These are phyloP conservation scores for Rosa rugosa DNA, from an alignment of 306 rosid genomes.

Conservation along the genomic window DNA sequence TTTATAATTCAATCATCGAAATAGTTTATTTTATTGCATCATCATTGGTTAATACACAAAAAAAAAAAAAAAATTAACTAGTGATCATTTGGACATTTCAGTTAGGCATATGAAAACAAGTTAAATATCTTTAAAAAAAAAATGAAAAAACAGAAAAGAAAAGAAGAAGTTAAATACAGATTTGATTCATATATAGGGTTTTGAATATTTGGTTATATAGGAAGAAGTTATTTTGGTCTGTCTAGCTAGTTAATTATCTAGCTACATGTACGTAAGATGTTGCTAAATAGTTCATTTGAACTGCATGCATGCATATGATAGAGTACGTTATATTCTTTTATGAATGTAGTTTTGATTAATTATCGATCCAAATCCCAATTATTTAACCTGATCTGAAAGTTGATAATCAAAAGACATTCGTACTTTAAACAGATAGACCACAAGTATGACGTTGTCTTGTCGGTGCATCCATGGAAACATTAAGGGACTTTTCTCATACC, in stretches of 20 bases:
- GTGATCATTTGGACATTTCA: too few relatives aligned
- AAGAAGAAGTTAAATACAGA: too few relatives aligned
- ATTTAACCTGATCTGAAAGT: background rate
- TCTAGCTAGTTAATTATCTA: too few relatives aligned
- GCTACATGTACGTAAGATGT: too few relatives aligned
- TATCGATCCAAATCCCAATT: background rate
- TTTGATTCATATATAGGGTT: background rate
- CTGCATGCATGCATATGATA: background rate
- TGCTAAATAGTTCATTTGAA: too few relatives aligned
- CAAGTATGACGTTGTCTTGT: constrained; percentile 21
- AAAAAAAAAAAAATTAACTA: too few relatives aligned
- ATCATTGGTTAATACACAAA: too few relatives aligned
- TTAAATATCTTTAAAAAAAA: too few relatives aligned
- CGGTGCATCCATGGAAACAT: constrained; percentile 24
- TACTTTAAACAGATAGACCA: background rate
- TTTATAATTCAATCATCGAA: background rate
- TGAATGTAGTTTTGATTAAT: background rate
- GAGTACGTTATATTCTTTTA: too few relatives aligned
- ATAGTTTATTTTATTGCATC: too few relatives aligned
- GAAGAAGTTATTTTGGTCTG: background rate
- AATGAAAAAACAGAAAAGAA: too few relatives aligned
- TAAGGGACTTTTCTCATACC: background rate
- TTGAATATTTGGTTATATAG: background rate
- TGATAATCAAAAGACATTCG: background rate
- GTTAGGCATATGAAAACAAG: too few relatives aligned